Base-by-base conservation (phyloP, 192 early-diverging fungal genomes). In the Podila epigama region DNA sequence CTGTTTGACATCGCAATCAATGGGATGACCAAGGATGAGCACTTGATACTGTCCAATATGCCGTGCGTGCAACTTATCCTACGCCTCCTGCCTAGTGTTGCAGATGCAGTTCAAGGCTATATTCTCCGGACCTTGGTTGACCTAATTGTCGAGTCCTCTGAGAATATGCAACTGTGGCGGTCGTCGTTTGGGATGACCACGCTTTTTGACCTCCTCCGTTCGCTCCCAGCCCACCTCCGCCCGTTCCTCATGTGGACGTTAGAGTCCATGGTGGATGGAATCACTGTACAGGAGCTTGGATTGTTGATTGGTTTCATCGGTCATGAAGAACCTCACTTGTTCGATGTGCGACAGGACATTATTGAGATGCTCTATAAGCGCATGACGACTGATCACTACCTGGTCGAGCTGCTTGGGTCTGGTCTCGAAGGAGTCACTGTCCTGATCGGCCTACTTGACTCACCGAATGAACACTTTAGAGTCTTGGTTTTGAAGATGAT, bases 401-500 rank as follows among this genome's bases (percentile, higher is more conserved):
- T 81, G 9, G 70, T 81, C n/a, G 80, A 81, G 31, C 59, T 70
- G 18, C 31, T 81, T 6, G 71, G 71, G 9, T 77, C 66, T 5
- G 80, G 70, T 55, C 33, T 81, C 31, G 72, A 81, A 39, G 80
- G 71, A 13, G 55, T 81, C 15, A 75, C 71, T 5, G 71, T 75
- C 31, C 32, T 81, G 53, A 81, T 70, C 18, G 68, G 63, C 8
- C 32, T 81, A 2, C 50, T 81, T 34, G 71, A 81, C 41, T 68
- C 71, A 5, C 71, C 80, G 5, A 81, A 81, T 51, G 80, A 81
- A 32, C 71, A 75, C 32, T 81, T 81, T 18, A 51, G 80, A 48
- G 69, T 75, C 40, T 27, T 75, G 25, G 20, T 75, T n/a, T 42
- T 81, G 27, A 81, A 81, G 44, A 81, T 81, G 80, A 81, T 81